Conservation (phyloP, 1,284 basidiomycete species). For the Flammula alnicola region DNA sequence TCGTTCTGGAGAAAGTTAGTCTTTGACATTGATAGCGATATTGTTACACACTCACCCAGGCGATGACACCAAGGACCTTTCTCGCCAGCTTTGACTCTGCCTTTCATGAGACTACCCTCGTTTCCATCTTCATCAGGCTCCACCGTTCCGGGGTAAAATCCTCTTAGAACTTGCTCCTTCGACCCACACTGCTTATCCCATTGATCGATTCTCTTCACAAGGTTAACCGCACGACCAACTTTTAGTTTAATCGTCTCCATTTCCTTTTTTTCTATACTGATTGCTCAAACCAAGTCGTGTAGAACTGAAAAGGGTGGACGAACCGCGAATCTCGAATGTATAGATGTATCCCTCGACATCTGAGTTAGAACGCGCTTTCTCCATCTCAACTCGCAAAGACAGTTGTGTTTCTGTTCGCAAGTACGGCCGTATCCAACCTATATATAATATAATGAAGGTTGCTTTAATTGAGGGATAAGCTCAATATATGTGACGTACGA, state of each 20-base stretch:
- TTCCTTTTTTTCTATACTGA: conserved; percentile 30
- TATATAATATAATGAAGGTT: neutral
- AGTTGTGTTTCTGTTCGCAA: conserved; percentile 64
- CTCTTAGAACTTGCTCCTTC: conserved; percentile 47
- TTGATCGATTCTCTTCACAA: conserved; percentile 61
- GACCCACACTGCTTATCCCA: conserved; percentile 72
- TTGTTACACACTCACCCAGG: conserved; percentile 33
- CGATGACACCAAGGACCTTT: conserved; percentile 55
- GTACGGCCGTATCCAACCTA: conserved; percentile 75
- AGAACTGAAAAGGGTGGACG: conserved; percentile 3
- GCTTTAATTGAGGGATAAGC: conserved; percentile 4
- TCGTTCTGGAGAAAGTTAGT: conserved; percentile 53
- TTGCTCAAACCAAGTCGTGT: neutral
- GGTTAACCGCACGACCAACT: conserved; percentile 58
- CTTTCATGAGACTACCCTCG: conserved; percentile 43
- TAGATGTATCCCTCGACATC: conserved; percentile 80
- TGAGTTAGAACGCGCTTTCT: conserved; percentile 57
- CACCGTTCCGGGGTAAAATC: conserved; percentile 42
- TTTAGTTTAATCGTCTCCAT: conserved; percentile 47
- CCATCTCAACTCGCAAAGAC: conserved; percentile 71
- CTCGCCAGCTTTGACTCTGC: conserved; percentile 51
- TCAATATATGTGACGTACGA: conserved; percentile 8
- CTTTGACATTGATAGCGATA: neutral
- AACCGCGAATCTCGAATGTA: conserved; percentile 75
- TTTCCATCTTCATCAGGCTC: conserved; percentile 29